Conservation (phyloP, 169 alveolate species). For the Plasmodium cynomolgi region DNA sequence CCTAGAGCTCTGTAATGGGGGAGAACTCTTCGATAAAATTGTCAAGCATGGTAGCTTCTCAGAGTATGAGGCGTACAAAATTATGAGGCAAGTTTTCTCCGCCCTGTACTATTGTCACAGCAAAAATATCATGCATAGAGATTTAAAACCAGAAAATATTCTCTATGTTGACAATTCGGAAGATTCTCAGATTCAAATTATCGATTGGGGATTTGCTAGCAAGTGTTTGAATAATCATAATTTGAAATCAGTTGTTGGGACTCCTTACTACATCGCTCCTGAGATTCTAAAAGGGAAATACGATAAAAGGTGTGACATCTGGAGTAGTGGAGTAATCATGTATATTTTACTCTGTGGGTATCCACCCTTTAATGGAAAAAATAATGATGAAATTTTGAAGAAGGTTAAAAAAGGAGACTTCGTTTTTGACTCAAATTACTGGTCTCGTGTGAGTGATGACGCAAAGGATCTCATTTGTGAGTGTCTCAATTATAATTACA, state of each 20-base stretch:
- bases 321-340: slow-evolving; percentile 95
- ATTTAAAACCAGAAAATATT: slow-evolving; percentile 97
- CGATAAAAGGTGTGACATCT: slow-evolving; percentile 95
- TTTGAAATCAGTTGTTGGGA: slow-evolving; percentile 90
- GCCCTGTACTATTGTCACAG: slow-evolving; percentile 95
- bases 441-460: slow-evolving; percentile 90
- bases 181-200: slow-evolving; percentile 92
- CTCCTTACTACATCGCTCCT: slow-evolving; percentile 98
- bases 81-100: slow-evolving; percentile 93
- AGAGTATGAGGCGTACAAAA: slow-evolving; percentile 92
- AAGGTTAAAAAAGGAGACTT: slow-evolving; percentile 89
- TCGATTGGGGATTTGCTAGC: slow-evolving; percentile 95
- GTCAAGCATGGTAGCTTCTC: slow-evolving; percentile 90
- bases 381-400: slow-evolving; percentile 88
- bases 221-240: slow-evolving; percentile 90
- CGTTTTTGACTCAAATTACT: slow-evolving; percentile 90
- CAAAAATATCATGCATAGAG: slow-evolving; percentile 94
- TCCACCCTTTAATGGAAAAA: slow-evolving; percentile 90
- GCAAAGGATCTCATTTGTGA: slow-evolving; percentile 91
- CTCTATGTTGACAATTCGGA: slow-evolving; percentile 89
- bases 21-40: slow-evolving; percentile 97
- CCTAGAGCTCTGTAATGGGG: slow-evolving; percentile 95
- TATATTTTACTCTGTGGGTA: slow-evolving; percentile 86
- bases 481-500: slow-evolving; percentile 88
- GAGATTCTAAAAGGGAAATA: slow-evolving; percentile 94